Base-by-base conservation (phyloP, 345 rosid genomes). In the Ceriops tagal region DNA sequence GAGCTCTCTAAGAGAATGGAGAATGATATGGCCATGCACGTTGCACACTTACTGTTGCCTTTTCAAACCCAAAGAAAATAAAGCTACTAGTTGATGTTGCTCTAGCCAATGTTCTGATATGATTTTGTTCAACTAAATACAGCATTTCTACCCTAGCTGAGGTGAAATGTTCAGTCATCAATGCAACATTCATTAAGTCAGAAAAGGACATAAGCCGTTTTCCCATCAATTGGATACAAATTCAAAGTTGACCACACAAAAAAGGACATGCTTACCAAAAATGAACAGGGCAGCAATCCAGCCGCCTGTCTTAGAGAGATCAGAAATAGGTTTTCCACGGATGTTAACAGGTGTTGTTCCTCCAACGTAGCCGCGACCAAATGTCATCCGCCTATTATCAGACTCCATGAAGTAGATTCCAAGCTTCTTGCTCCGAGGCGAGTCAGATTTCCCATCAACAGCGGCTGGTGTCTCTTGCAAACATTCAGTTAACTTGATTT, bases 231-330 rank as follows among this genome's bases (percentile, higher is more conserved):
- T 3, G 13, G 13, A 39, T 43, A 43, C 16, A 43, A 43, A 43
- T 43, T 43, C 49, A 43, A 43, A 13, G 49, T 19, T 13, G 16
- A 43, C 19, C 49, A 13, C 16, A 13, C 49, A 13, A 56, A 56
- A 57, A 10, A 27, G 52, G 16, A 16, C 16, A 46, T 46, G 61
- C 62, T 79, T 80, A 93, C 97, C 97, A 22, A 93, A 90, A 65
- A 90, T 93, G 87, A 93, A 93, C 53, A 89, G 61, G 72, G 97
- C 93, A 8, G 97, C 98, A 47, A 80, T 63, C 98, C 98, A 90
- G 60, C 98, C 97, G 26, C 97, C 98, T 5, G 98, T 90, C 77
- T 79, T 87, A 0, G 97, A 85, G 62, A 90, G 96, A 74, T 93
- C 87, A 1, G 87, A 22, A 28, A 93, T 90, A 56, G 96, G 97